Evolutionary conservation across 2,329 filamentous ascomycete species (phyloP), one percentile per base, ranked within the genome.

Genomic region (Fusarium pseudocircinatum): DNA sequence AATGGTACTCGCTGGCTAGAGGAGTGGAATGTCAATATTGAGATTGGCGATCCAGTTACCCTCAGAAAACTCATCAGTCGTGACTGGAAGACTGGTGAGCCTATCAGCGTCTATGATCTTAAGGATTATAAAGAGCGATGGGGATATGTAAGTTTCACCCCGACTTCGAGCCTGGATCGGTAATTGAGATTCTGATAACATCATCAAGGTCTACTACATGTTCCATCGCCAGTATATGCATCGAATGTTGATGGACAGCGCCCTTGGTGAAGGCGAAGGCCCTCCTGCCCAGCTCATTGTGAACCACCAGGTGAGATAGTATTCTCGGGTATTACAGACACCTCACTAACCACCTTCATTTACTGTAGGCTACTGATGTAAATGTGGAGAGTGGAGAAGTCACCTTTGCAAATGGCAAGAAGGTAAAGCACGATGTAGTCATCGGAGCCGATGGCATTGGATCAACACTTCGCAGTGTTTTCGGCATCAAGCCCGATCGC

Each of bases 221-320:
- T 61, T 61, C 2, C 47, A 61, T 16, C 37, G 59, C 15, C 59
- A 56, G 47, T 54, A 52, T 30, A 61, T 61, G 59, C 59, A 61
- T 24, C 46, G 49, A 16, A 61, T 61, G 59, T 28, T 61, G 47
- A 61, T 56, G 36, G 28, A 56, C 15, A 39, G 37, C 12, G 47
- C 59, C 9, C 37, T 42, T 1, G 59, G 47, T 32, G 37, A 56
- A 40, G 59, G 59, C 24, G 24, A 54, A 11, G 59, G 59, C 1
- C 16, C 37, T 5, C 47, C 59, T 42, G 59, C 47, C 1, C 37
- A 56, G 4, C 59, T 61, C 30, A 22, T 54, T 28, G 59, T 61
- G 20, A 43, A 61, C 16, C 36, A 61, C 12, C 49, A 56, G 24
- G 47, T 56, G 16, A 34, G 39, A 28, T 14, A 30, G 36, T 14